phyloP scores from a whole-genome alignment of 306 rosid species.

The Cyamopsis tetragonoloba region DNA sequence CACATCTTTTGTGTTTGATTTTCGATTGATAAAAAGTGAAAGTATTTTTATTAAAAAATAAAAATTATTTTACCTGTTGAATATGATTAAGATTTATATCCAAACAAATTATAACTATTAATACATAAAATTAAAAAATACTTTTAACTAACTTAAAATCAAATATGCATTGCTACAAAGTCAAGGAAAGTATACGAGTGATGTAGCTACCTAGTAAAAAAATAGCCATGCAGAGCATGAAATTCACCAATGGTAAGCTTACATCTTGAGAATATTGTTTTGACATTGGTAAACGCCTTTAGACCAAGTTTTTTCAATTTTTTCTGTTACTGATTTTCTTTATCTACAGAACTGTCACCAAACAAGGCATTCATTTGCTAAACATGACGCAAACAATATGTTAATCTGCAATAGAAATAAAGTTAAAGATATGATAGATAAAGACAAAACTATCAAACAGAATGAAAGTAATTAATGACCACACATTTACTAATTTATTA shows the following conservation, averaged over 20 bases:
- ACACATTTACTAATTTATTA: not conserved
- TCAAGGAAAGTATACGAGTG: not conserved
- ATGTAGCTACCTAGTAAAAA: not conserved
- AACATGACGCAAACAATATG: constrained; percentile 46
- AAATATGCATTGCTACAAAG: no score
- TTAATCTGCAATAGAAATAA: constrained; percentile 22
- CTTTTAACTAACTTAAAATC: no score
- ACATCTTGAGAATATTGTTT: not conserved
- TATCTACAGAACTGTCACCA: not conserved
- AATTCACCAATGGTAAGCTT: not conserved
- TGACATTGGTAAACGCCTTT: not conserved
- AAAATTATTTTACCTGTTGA: no score
- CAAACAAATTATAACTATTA: no score
- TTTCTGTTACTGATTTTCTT: not conserved
- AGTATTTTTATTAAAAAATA: no score
- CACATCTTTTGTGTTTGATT: not conserved
- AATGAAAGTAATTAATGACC: constrained; percentile 25
- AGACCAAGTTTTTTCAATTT: not conserved
- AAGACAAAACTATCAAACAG: constrained; percentile 13
- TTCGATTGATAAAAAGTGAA: no score
- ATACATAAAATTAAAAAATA: no score
- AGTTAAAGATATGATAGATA: constrained; percentile 14
- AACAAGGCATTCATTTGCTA: constrained; percentile 26
- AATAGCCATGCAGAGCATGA: not conserved
- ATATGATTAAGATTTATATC: no score